These are phyloP conservation scores for Collybia sp. DNA, from an alignment of 768 basidiomycete species.

Conservation along the genomic window DNA sequence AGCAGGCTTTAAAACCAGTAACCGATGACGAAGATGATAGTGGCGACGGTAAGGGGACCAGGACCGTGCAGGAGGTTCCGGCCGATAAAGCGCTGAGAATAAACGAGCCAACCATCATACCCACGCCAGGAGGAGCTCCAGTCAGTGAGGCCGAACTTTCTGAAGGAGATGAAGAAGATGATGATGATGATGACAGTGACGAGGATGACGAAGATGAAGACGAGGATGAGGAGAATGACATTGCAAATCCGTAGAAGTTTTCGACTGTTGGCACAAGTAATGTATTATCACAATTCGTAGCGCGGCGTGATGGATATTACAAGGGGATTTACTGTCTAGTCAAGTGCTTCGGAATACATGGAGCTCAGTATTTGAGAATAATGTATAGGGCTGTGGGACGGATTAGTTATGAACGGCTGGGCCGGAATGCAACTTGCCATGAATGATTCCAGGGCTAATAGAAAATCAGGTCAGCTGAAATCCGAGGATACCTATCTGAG, in stretches of 20 bases:
- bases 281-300: no score
- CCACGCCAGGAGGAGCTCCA: no score
- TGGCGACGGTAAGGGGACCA: slow-evolving; percentile 3
- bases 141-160: not conserved
- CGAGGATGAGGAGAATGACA: slow-evolving; percentile 9
- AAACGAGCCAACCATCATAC: no score
- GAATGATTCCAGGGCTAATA: slow-evolving; percentile 71
- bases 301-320: not conserved
- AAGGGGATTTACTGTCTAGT: not conserved
- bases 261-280: no score
- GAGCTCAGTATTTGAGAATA: slow-evolving; percentile 64
- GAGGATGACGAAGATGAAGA: slow-evolving; percentile 10
- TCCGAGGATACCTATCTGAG: not conserved
- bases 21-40: slow-evolving; percentile 6
- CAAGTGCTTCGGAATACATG: slow-evolving; percentile 2
- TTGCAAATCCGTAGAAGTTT: no score
- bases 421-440: slow-evolving; percentile 33
- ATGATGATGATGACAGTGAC: slow-evolving; percentile 9
- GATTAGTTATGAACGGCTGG: slow-evolving; percentile 6
- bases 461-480: slow-evolving; percentile 5
- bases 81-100: no score
- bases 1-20: not conserved
- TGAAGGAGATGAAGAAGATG: slow-evolving; percentile 7
- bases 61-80: no score
- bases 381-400: slow-evolving; percentile 63